phyloP scores from a whole-genome alignment of 2,329 filamentous ascomycete genomes.

The Colletotrichum spinosum region DNA sequence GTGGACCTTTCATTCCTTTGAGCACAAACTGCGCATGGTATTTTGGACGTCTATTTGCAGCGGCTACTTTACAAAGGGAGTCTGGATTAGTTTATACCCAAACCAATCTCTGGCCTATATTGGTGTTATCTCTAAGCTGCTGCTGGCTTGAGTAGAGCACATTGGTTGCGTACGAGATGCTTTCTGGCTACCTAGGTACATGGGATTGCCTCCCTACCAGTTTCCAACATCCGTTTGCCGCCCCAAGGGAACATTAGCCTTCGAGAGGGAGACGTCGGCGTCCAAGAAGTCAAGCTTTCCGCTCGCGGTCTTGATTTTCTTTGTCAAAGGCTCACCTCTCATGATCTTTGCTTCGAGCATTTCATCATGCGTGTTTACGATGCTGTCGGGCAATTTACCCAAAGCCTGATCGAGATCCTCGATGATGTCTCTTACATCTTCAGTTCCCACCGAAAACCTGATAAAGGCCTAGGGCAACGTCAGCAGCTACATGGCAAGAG shows the following conservation, averaged over 20 bases:
- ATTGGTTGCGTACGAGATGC: too few relatives aligned
- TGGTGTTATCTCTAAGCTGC: too few relatives aligned
- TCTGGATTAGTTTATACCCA: too few relatives aligned
- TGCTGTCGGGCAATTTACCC: not conserved
- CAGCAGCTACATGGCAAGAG: not conserved
- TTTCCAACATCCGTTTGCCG: constrained; percentile 13
- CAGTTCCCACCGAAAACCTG: constrained; percentile 55
- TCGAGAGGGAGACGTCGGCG: constrained; percentile 10
- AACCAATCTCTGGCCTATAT: too few relatives aligned
- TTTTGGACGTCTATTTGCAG: too few relatives aligned
- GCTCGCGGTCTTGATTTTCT: not conserved
- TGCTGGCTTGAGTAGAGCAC: too few relatives aligned
- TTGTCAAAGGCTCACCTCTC: not conserved
- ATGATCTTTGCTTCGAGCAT: constrained; percentile 13
- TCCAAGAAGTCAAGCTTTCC: constrained; percentile 2
- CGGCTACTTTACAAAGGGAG: too few relatives aligned
- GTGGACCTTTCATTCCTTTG: too few relatives aligned
- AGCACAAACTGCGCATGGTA: too few relatives aligned
- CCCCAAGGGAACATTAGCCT: constrained; percentile 9
- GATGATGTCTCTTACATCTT: constrained; percentile 80
- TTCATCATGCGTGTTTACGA: constrained; percentile 8
- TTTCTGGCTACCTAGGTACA: too few relatives aligned
- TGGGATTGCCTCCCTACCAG: not conserved
- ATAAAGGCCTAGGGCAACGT: constrained; percentile 60
- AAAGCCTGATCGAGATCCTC: constrained; percentile 75